Percentiles rank a stretch among this genome's conserved stretches.
phyloP scores from a whole-genome alignment of 768 basidiomycete genomes.

The Lactarius sanguifluus region DNA sequence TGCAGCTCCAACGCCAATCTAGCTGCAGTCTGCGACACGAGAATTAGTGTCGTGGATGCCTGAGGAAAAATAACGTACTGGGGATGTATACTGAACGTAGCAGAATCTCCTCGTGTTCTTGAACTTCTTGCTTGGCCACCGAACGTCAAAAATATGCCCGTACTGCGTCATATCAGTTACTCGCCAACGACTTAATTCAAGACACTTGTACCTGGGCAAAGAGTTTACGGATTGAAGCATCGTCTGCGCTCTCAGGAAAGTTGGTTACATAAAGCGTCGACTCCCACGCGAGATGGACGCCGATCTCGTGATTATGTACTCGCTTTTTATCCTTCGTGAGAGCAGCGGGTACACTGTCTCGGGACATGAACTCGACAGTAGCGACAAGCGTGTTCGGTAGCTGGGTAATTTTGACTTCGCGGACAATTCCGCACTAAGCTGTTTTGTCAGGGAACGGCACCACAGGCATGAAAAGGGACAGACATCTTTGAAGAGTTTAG shows the following conservation, averaged over 20 bases:
- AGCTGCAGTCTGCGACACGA: slow-evolving; percentile 54
- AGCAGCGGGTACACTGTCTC: slow-evolving; percentile 84
- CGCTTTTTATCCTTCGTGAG: slow-evolving; percentile 95
- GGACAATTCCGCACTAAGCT: slow-evolving; percentile 77
- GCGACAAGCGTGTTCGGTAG: slow-evolving; percentile 65
- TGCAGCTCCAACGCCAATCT: slow-evolving; percentile 78
- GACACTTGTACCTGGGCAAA: slow-evolving; percentile 65
- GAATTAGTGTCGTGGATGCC: slow-evolving; percentile 3
- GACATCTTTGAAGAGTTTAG: slow-evolving; percentile 82
- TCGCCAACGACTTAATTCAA: not conserved
- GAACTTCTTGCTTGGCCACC: slow-evolving; percentile 98
- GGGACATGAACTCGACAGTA: slow-evolving; percentile 81
- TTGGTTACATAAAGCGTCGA: slow-evolving; percentile 96
- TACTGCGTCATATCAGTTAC: slow-evolving; percentile 50
- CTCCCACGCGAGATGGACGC: slow-evolving; percentile 89
- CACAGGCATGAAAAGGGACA: slow-evolving; percentile 30
- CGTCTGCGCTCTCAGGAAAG: slow-evolving; percentile 85
- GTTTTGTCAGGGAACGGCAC: slow-evolving; percentile 26
- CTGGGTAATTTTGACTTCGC: slow-evolving; percentile 78
- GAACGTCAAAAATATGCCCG: slow-evolving; percentile 88
- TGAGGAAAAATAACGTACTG: slow-evolving; percentile 51
- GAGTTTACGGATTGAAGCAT: slow-evolving; percentile 66
- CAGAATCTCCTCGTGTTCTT: slow-evolving; percentile 89
- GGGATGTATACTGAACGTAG: slow-evolving; percentile 87
- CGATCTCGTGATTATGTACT: slow-evolving; percentile 69